phyloP scores from a whole-genome alignment of 495 filamentous ascomycete species.

The Polyplosphaeria fusca region DNA sequence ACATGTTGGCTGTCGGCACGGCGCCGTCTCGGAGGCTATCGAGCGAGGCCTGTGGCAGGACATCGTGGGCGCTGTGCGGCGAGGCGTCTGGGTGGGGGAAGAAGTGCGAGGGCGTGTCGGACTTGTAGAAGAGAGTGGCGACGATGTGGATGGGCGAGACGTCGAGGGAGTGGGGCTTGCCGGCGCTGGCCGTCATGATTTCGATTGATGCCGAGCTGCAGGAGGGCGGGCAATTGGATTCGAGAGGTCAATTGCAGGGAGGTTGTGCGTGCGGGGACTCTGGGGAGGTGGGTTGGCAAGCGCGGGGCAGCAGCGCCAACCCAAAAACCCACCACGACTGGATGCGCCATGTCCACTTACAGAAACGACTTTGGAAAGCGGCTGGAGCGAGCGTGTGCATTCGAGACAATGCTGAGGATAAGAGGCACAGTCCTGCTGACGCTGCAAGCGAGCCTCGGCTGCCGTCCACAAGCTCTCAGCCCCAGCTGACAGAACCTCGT shows the following conservation, averaged over 20 bases:
- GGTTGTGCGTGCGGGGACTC: too few relatives aligned
- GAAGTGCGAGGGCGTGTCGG: slow-evolving; percentile 25
- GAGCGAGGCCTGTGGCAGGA: slow-evolving; percentile 23
- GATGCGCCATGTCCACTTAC: too few relatives aligned
- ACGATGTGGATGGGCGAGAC: slow-evolving; percentile 16
- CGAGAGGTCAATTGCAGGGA: neutral
- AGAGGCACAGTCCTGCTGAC: too few relatives aligned
- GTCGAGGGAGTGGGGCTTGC: slow-evolving; percentile 13
- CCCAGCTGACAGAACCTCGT: too few relatives aligned
- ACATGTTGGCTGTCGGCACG: slow-evolving; percentile 59
- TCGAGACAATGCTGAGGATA: too few relatives aligned
- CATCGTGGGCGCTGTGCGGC: slow-evolving; percentile 19
- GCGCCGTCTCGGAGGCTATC: slow-evolving; percentile 21
- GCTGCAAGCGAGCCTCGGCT: slow-evolving; percentile 2
- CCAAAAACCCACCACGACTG: too few relatives aligned
- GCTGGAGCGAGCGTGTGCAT: too few relatives aligned
- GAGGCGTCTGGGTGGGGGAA: slow-evolving; percentile 25
- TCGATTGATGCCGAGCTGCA: neutral
- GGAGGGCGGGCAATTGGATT: too few relatives aligned
- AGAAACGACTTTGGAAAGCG: too few relatives aligned
- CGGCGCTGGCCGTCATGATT: neutral
- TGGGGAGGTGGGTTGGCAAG: too few relatives aligned
- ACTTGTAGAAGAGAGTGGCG: slow-evolving; percentile 36
- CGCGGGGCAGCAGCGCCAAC: too few relatives aligned
- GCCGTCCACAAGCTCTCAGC: too few relatives aligned